These are phyloP conservation scores for Atalantia buxifolia DNA, from an alignment of 345 rosid species.

Conservation along the genomic window DNA sequence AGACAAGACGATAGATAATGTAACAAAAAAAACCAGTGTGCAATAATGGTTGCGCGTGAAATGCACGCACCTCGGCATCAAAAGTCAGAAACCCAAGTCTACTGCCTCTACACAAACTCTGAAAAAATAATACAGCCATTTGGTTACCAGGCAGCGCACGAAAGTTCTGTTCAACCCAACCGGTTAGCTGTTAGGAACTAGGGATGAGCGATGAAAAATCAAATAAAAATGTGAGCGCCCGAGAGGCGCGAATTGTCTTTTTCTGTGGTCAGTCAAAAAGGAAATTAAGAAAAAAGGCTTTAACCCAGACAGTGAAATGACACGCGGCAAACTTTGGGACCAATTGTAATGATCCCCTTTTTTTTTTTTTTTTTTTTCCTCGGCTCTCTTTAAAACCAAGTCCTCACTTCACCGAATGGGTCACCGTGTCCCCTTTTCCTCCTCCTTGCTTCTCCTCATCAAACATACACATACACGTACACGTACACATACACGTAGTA, in stretches of 20 bases:
- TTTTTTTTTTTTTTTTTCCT: background rate
- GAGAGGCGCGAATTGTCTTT: slow-evolving; percentile 26
- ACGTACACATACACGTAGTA: background rate
- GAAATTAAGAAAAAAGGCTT: background rate
- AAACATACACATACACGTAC: background rate
- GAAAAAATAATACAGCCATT: background rate
- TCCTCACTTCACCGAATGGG: background rate
- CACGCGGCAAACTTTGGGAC: slow-evolving; percentile 32
- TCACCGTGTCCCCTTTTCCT: slow-evolving; percentile 14
- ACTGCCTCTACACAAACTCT: too few species aligned
- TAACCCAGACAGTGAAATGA: slow-evolving; percentile 2
- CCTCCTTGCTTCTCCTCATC: slow-evolving; percentile 29
- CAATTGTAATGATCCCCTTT: slow-evolving; percentile 8
- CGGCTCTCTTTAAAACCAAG: background rate
- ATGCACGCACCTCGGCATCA: background rate
- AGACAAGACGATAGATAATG: background rate
- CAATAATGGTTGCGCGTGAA: background rate
- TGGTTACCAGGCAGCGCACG: background rate
- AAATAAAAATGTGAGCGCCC: slow-evolving; percentile 7
- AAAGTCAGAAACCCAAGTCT: background rate
- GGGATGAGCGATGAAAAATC: background rate
- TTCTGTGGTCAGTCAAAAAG: slow-evolving; percentile 15
- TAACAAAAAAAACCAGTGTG: too few species aligned
- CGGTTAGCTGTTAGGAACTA: too few species aligned
- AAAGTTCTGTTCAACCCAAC: background rate